Conservation (phyloP, 768 basidiomycete species). For the Termitomyces sp. region DNA sequence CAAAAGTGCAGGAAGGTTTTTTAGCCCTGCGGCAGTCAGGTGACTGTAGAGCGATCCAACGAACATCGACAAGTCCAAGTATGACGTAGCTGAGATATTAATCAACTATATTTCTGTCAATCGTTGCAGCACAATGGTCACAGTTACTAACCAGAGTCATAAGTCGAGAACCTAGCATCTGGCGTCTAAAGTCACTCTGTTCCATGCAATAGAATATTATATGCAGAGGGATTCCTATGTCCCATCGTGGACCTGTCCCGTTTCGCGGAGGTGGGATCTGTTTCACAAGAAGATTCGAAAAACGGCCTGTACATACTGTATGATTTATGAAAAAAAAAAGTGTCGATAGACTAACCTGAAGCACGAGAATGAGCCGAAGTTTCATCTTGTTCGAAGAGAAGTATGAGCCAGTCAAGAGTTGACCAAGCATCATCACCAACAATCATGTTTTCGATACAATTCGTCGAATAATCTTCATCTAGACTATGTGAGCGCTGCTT, state of each 20-base stretch:
- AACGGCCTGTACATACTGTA: slow-evolving; percentile 12
- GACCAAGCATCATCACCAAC: slow-evolving; percentile 68
- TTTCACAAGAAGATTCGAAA: slow-evolving; percentile 50
- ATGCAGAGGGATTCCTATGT: slow-evolving; percentile 45
- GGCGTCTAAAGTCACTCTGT: slow-evolving; percentile 25
- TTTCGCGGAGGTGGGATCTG: slow-evolving; percentile 55
- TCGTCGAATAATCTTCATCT: slow-evolving; percentile 19
- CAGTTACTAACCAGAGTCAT: slow-evolving; percentile 23
- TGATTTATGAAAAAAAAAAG: background rate
- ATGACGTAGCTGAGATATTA: slow-evolving; percentile 28
- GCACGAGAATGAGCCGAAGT: slow-evolving; percentile 25
- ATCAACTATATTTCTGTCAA: slow-evolving; percentile 24
- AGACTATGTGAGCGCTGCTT: slow-evolving; percentile 24
- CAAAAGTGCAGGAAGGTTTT: slow-evolving; percentile 29
- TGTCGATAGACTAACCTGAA: slow-evolving; percentile 27
- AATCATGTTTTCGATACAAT: slow-evolving; percentile 20
- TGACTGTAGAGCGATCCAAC: slow-evolving; percentile 29
- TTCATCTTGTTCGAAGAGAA: slow-evolving; percentile 68
- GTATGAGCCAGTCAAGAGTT: slow-evolving; percentile 63
- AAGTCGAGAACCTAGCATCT: slow-evolving; percentile 29
- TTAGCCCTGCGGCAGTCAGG: slow-evolving; percentile 21
- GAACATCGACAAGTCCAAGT: slow-evolving; percentile 34
- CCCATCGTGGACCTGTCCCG: slow-evolving; percentile 47
- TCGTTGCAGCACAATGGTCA: background rate
- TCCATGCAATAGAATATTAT: slow-evolving; percentile 34